These are phyloP conservation scores for Polysphondylium violaceum DNA, from an alignment of 78 protist species.

Conservation along the genomic window DNA sequence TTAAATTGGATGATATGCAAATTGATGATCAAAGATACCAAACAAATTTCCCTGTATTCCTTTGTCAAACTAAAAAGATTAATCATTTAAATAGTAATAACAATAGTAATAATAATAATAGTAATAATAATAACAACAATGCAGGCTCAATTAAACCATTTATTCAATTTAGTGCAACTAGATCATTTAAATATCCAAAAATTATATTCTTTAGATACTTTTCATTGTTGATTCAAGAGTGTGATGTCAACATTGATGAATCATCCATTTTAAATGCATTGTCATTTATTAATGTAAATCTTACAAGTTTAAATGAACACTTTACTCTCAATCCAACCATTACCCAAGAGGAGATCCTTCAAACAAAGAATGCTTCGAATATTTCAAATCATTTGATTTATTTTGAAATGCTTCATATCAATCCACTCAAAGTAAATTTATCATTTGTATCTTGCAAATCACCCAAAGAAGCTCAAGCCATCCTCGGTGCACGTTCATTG, in stretches of 20 bases:
- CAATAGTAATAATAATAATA: too few species aligned
- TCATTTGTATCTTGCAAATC: slow-evolving; percentile 49
- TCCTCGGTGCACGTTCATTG: slow-evolving; percentile 66
- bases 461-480: slow-evolving; percentile 36
- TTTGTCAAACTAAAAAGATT: slow-evolving; percentile 36
- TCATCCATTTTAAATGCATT: slow-evolving; percentile 52
- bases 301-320: slow-evolving; percentile 53
- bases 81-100: neutral
- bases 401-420: slow-evolving; percentile 75
- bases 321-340: slow-evolving; percentile 40
- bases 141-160: slow-evolving; percentile 17
- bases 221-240: slow-evolving; percentile 75
- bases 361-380: slow-evolving; percentile 23
- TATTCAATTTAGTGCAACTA: slow-evolving; percentile 62
- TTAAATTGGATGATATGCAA: slow-evolving; percentile 68
- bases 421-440: slow-evolving; percentile 74
- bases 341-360: slow-evolving; percentile 55
- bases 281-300: slow-evolving; percentile 56
- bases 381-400: slow-evolving; percentile 60
- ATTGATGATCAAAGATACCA: slow-evolving; percentile 81
- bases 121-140: neutral
- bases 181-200: slow-evolving; percentile 66
- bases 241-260: slow-evolving; percentile 81
- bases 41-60: slow-evolving; percentile 79
- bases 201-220: slow-evolving; percentile 78